These are phyloP conservation scores for Haplosporangium sp. DNA, from an alignment of 371 early-diverging fungal species.

Conservation along the genomic window DNA sequence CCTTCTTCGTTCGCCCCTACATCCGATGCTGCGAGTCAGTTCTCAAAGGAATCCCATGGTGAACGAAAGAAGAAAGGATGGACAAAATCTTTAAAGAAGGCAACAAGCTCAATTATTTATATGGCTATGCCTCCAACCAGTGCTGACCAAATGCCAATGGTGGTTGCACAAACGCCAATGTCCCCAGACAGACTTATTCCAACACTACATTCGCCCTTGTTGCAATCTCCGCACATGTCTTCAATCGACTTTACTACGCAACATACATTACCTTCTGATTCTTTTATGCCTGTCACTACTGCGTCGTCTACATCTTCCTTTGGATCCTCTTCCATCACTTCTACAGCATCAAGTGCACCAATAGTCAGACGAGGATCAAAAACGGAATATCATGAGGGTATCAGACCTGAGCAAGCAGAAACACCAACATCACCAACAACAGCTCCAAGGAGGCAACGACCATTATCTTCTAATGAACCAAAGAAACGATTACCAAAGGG, in stretches of 20 bases:
- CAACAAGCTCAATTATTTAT: constrained; percentile 49
- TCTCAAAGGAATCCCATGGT: constrained; percentile 23
- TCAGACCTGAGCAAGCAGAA: too few species aligned
- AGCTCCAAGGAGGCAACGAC: not conserved
- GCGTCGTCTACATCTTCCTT: constrained; percentile 20
- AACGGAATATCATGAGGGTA: too few species aligned
- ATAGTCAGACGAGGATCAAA: too few species aligned
- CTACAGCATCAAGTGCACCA: constrained; percentile 1
- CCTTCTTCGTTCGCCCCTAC: not conserved
- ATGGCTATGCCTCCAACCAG: constrained; percentile 55
- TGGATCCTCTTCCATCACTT: constrained; percentile 18
- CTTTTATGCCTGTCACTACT: constrained; percentile 6
- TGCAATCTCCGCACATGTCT: constrained; percentile 12
- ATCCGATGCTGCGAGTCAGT: constrained; percentile 27
- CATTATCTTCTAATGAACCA: too few species aligned
- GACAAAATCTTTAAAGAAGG: constrained; percentile 46
- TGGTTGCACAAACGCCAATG: constrained; percentile 53
- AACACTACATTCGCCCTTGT: constrained; percentile 20
- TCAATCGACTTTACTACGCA: not conserved
- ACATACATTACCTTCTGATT: not conserved
- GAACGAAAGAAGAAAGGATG: constrained; percentile 38
- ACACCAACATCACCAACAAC: not conserved
- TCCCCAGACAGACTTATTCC: constrained; percentile 41
- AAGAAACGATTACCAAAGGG: constrained; percentile 13
- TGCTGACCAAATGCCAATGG: constrained; percentile 42